Percentiles rank a stretch among this genome's conserved stretches.
phyloP scores from a whole-genome alignment of 2,329 filamentous ascomycete species.

The Fusarium euwallaceae region DNA sequence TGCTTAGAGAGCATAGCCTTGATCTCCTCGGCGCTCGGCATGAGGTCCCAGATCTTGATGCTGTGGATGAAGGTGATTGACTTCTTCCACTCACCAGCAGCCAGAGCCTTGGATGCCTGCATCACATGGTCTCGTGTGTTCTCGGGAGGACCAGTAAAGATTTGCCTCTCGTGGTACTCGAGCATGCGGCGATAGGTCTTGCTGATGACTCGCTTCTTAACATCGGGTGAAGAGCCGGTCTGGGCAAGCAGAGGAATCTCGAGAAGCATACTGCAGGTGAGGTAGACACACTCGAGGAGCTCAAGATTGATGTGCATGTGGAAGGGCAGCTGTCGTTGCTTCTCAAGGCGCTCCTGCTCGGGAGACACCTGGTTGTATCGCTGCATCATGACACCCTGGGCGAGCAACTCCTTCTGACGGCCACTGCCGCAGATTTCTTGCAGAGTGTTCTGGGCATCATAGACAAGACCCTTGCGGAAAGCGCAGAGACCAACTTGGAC shows the following conservation, averaged over 20 bases:
- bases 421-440: constrained; percentile 99
- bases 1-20: constrained; percentile 98
- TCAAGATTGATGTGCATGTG: constrained; percentile 99
- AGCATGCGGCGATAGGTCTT: constrained; percentile 99
- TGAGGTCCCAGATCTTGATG: constrained; percentile 99
- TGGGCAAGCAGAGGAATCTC: constrained; percentile 98
- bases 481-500: constrained; percentile 98
- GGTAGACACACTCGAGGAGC: constrained; percentile 96
- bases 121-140: constrained; percentile 99
- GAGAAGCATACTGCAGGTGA: constrained; percentile 98
- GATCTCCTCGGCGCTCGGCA: constrained; percentile 92
- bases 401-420: constrained; percentile 96
- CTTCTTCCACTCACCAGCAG: constrained; percentile 99
- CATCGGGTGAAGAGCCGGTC: constrained; percentile 94
- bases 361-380: constrained; percentile 95
- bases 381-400: constrained; percentile 98
- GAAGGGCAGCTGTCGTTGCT: constrained; percentile 97
- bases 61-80: constrained; percentile 92
- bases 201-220: constrained; percentile 98
- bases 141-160: constrained; percentile 98
- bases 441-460: constrained; percentile 96
- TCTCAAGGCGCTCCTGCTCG: constrained; percentile 96
- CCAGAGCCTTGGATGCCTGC: constrained; percentile 97
- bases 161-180: constrained; percentile 99
- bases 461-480: constrained; percentile 96